Conservation (phyloP, 495 filamentous ascomycete genomes). For the Aspergillus ostianus region DNA sequence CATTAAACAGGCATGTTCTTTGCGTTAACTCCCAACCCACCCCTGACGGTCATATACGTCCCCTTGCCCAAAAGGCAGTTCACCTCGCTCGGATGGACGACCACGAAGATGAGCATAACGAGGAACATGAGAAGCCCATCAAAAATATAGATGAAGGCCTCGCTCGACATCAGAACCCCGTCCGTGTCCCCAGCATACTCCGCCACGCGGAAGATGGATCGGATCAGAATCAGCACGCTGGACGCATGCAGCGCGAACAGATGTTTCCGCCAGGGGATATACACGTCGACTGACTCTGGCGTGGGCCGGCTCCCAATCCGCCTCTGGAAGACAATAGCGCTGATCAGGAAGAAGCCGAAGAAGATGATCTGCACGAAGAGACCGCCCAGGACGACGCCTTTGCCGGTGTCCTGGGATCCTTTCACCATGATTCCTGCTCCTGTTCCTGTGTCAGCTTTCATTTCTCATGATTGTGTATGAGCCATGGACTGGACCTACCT, state of each 20-base stretch:
- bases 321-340: slow-evolving; percentile 40
- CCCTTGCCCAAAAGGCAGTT: slow-evolving; percentile 24
- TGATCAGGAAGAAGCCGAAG: slow-evolving; percentile 53
- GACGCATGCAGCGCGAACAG: slow-evolving; percentile 51
- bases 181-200: slow-evolving; percentile 59
- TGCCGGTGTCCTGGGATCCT: slow-evolving; percentile 13
- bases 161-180: slow-evolving; percentile 52
- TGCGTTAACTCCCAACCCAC: slow-evolving; percentile 20
- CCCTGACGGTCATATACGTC: slow-evolving; percentile 18
- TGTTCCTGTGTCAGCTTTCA: slow-evolving; percentile 5
- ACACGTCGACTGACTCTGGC: slow-evolving; percentile 11
- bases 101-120: slow-evolving; percentile 51
- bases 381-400: slow-evolving; percentile 44
- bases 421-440: slow-evolving; percentile 33
- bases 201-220: slow-evolving; percentile 59
- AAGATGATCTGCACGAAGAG: slow-evolving; percentile 50
- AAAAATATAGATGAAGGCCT: slow-evolving; percentile 63
- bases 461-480: not conserved
- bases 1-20: slow-evolving; percentile 9
- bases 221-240: slow-evolving; percentile 55
- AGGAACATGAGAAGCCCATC: slow-evolving; percentile 57
- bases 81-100: slow-evolving; percentile 31
- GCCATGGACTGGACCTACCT: slow-evolving; percentile 14
- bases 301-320: slow-evolving; percentile 27
- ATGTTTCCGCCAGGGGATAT: slow-evolving; percentile 50